Evolutionary conservation across 768 basidiomycete genomes (phyloP).

Genomic region (Russula earlei): DNA sequence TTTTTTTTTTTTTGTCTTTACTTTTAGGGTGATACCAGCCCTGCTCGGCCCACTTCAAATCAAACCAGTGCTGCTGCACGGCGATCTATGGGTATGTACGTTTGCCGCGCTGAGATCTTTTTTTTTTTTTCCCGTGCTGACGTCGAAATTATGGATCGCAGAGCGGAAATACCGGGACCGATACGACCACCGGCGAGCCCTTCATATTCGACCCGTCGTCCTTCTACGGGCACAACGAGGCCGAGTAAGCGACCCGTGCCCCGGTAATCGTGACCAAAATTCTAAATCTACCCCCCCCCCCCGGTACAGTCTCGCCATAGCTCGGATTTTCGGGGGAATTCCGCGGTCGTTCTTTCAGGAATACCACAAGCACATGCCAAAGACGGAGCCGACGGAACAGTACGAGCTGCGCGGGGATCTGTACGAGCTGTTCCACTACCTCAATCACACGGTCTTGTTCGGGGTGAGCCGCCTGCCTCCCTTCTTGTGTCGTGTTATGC

Average conservation of each 20-base stretch:
- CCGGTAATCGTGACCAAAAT: background rate
- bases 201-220: slow-evolving; percentile 74
- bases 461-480: slow-evolving; percentile 39
- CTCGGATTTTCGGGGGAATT: slow-evolving; percentile 71
- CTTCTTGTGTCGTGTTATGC: slow-evolving; percentile 2
- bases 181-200: slow-evolving; percentile 43
- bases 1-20: background rate
- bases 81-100: slow-evolving; percentile 81
- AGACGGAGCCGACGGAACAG: slow-evolving; percentile 54
- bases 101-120: too few species aligned
- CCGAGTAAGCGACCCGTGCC: slow-evolving; percentile 46
- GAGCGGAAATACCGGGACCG: slow-evolving; percentile 69
- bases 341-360: slow-evolving; percentile 50
- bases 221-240: slow-evolving; percentile 74
- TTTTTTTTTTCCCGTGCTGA: background rate
- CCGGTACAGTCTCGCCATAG: slow-evolving; percentile 55
- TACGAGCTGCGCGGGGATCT: slow-evolving; percentile 55
- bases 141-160: slow-evolving; percentile 22
- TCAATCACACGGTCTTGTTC: slow-evolving; percentile 74
- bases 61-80: slow-evolving; percentile 64
- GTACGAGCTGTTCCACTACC: slow-evolving; percentile 73
- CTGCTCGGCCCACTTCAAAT: slow-evolving; percentile 50
- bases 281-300: too few species aligned
- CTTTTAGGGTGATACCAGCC: slow-evolving; percentile 39
- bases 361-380: slow-evolving; percentile 58